These are phyloP conservation scores for Trypanosoma avium DNA, from an alignment of 208 protist genomes.

Conservation along the genomic window DNA sequence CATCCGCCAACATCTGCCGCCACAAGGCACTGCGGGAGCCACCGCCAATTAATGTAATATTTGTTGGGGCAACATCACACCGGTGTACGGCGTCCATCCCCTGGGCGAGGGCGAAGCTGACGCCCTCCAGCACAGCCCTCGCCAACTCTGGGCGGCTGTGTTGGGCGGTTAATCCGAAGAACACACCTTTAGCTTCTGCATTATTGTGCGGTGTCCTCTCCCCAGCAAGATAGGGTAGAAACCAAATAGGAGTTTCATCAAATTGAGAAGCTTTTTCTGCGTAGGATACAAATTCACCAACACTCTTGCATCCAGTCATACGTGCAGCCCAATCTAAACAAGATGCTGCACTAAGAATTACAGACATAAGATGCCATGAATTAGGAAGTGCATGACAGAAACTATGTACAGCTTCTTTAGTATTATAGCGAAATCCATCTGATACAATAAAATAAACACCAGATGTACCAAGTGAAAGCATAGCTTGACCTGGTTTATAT, in stretches of 20 bases:
- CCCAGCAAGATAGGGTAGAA: conserved; percentile 71
- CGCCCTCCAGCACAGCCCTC: conserved; percentile 66
- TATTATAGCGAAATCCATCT: conserved; percentile 73
- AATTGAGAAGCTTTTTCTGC: conserved; percentile 50
- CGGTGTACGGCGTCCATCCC: conserved; percentile 80
- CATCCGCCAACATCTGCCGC: conserved; percentile 79
- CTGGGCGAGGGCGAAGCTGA: conserved; percentile 70
- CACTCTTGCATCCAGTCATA: conserved; percentile 58
- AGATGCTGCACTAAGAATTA: conserved; percentile 77
- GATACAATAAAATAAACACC: conserved; percentile 85
- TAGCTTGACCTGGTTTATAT: conserved; percentile 68
- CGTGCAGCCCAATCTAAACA: conserved; percentile 74
- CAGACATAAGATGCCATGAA: conserved; percentile 79
- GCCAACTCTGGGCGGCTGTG: conserved; percentile 59
- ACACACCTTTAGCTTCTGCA: conserved; percentile 69
- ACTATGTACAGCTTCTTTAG: conserved; percentile 74
- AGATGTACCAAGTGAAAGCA: conserved; percentile 83
- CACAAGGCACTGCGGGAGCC: conserved; percentile 65
- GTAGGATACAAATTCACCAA: conserved; percentile 58
- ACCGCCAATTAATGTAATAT: conserved; percentile 69
- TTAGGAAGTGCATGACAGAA: conserved; percentile 78
- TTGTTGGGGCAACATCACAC: conserved; percentile 54
- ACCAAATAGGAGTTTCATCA: conserved; percentile 58
- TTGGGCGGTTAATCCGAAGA: conserved; percentile 72
- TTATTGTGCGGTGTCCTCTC: conserved; percentile 83